Conservation (phyloP, 2,329 filamentous ascomycete species). For the Apiospora phragmitis region DNA sequence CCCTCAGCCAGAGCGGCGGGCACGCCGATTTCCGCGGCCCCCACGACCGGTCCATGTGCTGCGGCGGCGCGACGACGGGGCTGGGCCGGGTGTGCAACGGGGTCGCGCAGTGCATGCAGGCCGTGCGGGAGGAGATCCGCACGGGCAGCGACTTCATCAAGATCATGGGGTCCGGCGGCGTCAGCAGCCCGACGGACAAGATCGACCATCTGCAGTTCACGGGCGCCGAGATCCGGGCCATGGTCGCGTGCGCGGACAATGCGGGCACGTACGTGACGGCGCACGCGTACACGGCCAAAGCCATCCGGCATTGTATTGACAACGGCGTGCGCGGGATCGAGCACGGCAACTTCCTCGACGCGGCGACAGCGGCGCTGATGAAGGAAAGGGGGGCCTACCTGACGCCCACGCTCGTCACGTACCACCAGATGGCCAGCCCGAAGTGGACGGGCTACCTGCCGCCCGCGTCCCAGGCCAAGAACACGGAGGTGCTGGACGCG, state of each 20-base stretch:
- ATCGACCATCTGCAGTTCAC: constrained; percentile 55
- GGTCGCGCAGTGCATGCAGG: constrained; percentile 49
- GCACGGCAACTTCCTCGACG: constrained; percentile 41
- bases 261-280: constrained; percentile 52
- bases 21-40: constrained; percentile 47
- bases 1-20: constrained; percentile 53
- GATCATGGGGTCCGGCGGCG: constrained; percentile 56
- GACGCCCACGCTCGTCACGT: constrained; percentile 53
- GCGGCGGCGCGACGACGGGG: constrained; percentile 40
- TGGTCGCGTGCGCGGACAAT: constrained; percentile 46
- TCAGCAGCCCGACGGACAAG: constrained; percentile 50
- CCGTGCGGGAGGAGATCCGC: constrained; percentile 50
- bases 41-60: constrained; percentile 45
- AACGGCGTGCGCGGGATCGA: constrained; percentile 53
- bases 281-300: constrained; percentile 52
- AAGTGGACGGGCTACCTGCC: constrained; percentile 42
- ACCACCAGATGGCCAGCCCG: constrained; percentile 44
- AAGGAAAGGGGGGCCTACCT: constrained; percentile 46
- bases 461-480: constrained; percentile 44
- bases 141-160: constrained; percentile 56
- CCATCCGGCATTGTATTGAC: constrained; percentile 50
- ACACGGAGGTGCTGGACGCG: constrained; percentile 44
- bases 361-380: constrained; percentile 45
- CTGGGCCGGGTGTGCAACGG: constrained; percentile 49
- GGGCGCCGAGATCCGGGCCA: constrained; percentile 50